Conservation (phyloP, 1,284 basidiomycete genomes). For the Sanghuangporus weigelae region DNA sequence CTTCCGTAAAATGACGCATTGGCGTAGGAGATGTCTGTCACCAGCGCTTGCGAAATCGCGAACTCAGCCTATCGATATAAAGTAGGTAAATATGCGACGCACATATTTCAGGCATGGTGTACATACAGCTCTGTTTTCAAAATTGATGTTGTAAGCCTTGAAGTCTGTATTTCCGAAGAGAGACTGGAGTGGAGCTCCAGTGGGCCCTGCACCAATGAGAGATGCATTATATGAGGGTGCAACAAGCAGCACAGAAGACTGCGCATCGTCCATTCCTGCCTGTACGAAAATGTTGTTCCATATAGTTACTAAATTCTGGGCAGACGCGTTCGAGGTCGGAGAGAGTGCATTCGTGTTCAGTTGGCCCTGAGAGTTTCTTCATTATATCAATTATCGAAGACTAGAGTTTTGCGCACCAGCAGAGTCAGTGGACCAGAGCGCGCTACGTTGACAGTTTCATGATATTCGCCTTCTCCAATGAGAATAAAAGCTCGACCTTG, state of each 20-base stretch:
- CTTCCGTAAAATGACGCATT: conserved; percentile 69
- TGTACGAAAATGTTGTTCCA: conserved; percentile 43
- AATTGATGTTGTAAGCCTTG: conserved; percentile 62
- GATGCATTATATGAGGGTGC: conserved; percentile 44
- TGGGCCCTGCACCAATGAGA: conserved; percentile 51
- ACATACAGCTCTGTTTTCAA: conserved; percentile 58
- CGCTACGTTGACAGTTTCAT: conserved; percentile 54
- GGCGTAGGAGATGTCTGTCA: conserved; percentile 53
- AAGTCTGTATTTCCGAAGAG: conserved; percentile 54
- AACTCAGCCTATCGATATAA: conserved; percentile 42
- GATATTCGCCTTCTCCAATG: conserved; percentile 58
- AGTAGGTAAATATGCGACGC: neutral
- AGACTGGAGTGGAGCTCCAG: conserved; percentile 49
- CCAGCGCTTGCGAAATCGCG: conserved; percentile 53
- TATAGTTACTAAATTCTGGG: conserved; percentile 48
- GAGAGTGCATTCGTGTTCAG: conserved; percentile 34
- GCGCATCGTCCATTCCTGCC: conserved; percentile 44
- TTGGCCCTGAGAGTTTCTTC: conserved; percentile 40
- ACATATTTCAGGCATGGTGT: neutral
- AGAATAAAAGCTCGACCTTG: conserved; percentile 42
- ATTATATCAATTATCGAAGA: neutral
- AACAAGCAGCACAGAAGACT: conserved; percentile 49
- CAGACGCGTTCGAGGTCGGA: conserved; percentile 31
- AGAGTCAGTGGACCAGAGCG: conserved; percentile 49
- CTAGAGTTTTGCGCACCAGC: conserved; percentile 32